Evolutionary conservation across 2,329 filamentous ascomycete species (phyloP).

Genomic region (Phialophora tarda): DNA sequence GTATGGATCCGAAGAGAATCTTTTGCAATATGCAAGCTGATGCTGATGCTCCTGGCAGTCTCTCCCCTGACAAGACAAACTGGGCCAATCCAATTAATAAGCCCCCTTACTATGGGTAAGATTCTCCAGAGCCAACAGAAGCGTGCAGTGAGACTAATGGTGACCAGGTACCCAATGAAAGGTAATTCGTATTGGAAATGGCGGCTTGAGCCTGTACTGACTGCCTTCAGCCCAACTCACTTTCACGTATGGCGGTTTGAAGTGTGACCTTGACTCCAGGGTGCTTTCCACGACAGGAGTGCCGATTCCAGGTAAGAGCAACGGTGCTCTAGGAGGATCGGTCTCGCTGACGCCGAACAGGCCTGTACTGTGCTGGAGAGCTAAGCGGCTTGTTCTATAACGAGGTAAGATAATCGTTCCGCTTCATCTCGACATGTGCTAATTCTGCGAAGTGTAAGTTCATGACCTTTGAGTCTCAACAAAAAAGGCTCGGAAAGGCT

Average conservation of each 20-base stretch:
- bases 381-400: slow-evolving; percentile 35
- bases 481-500: neutral
- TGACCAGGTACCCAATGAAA: slow-evolving; percentile 40
- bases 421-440: neutral
- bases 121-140: neutral
- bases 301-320: slow-evolving; percentile 43
- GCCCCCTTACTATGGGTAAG: slow-evolving; percentile 47
- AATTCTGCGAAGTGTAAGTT: slow-evolving; percentile 22
- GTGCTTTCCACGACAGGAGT: slow-evolving; percentile 50
- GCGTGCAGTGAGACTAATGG: neutral
- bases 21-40: neutral
- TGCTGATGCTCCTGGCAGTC: slow-evolving; percentile 30
- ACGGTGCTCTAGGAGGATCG: no score
- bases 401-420: slow-evolving; percentile 22
- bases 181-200: neutral
- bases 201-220: neutral
- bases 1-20: slow-evolving; percentile 5
- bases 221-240: slow-evolving; percentile 38
- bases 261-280: slow-evolving; percentile 47
- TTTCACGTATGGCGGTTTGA: slow-evolving; percentile 47
- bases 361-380: slow-evolving; percentile 37
- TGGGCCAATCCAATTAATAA: slow-evolving; percentile 50
- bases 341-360: slow-evolving; percentile 26
- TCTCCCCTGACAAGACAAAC: slow-evolving; percentile 47
- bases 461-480: neutral